These are phyloP conservation scores for Trichoderma sp. DNA, from an alignment of 2,329 filamentous ascomycete genomes.

Conservation along the genomic window DNA sequence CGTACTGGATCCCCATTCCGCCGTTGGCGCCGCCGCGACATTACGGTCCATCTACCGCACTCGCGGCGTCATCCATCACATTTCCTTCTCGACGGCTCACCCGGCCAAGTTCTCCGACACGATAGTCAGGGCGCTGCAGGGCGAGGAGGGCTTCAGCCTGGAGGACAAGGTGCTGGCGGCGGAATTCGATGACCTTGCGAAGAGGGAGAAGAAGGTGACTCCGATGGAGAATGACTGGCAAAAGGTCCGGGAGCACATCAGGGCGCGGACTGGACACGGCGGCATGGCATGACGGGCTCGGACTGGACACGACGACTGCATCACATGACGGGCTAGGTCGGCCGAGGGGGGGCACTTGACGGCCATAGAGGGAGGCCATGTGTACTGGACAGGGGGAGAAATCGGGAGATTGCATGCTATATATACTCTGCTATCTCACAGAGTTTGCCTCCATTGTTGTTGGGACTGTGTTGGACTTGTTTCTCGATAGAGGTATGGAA, in stretches of 20 bases:
- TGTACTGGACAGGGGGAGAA: too few relatives aligned
- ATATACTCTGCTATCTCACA: too few relatives aligned
- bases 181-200: slow-evolving; percentile 79
- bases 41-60: slow-evolving; percentile 65
- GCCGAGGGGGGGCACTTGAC: too few relatives aligned
- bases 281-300: slow-evolving; percentile 49
- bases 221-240: slow-evolving; percentile 72
- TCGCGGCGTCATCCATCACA: slow-evolving; percentile 62
- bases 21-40: slow-evolving; percentile 80
- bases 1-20: slow-evolving; percentile 89
- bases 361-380: too few relatives aligned
- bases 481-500: too few relatives aligned
- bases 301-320: too few relatives aligned
- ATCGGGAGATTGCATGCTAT: too few relatives aligned
- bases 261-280: slow-evolving; percentile 70
- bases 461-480: too few relatives aligned
- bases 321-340: too few relatives aligned
- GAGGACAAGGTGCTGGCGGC: slow-evolving; percentile 71
- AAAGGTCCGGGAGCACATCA: slow-evolving; percentile 74
- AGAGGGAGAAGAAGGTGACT: slow-evolving; percentile 73
- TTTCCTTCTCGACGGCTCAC: slow-evolving; percentile 90
- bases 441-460: too few relatives aligned
- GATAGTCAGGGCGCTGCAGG: slow-evolving; percentile 76
- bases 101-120: slow-evolving; percentile 91
- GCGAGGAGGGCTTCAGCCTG: slow-evolving; percentile 74